Base-by-base conservation (phyloP, 2,329 filamentous ascomycete genomes). In the Botrytis pseudocinerea region DNA sequence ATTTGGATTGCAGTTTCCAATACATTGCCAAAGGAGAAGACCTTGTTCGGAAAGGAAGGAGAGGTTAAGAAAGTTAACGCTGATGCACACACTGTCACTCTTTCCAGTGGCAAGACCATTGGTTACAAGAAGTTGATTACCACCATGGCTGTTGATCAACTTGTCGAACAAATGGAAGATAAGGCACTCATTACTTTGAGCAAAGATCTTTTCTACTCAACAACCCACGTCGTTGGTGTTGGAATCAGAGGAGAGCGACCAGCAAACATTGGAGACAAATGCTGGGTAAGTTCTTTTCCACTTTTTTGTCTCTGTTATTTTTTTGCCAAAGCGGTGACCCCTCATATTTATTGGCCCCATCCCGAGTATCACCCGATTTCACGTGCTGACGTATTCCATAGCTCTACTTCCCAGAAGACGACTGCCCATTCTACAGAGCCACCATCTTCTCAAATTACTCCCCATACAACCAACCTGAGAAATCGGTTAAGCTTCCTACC, bases 371-470 rank as follows among this genome's bases (percentile, higher is more conserved):
- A 20, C 2, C 32, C 51, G 38, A 35, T 12, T 12, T 61, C 38
- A 60, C n/a, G 38, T 70, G 71, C 79, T 82, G 78, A 82, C 62
- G 25, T n/a, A 44, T 44, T 3, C 44, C 71, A 16, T 73, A 92
- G 91, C 88, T 99, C 78, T 99, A 99, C 90, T 99, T 98, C 90
- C 96, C 96, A 76, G 96, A 99, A 84, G 92, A 97, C 84, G 92
- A 99, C 89, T 98, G 94, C 87, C 94, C 94, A 82, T 99, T 99
- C 89, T 99, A 99, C 89, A 93, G 96, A 79, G 96, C 96, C 81
- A 99, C 96, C 82, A 98, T 99, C 86, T 99, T 99, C 90, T 98
- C 95, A 85, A 99, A 99, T 90, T 99, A 99, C 89, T 98, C 96
- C 35, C 96, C 95, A 70, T 91, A 97, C 90, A 99, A 99, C 88